Evolutionary conservation across 2,329 filamentous ascomycete genomes (phyloP).

Genomic region (Beauveria rudraprayagi): DNA sequence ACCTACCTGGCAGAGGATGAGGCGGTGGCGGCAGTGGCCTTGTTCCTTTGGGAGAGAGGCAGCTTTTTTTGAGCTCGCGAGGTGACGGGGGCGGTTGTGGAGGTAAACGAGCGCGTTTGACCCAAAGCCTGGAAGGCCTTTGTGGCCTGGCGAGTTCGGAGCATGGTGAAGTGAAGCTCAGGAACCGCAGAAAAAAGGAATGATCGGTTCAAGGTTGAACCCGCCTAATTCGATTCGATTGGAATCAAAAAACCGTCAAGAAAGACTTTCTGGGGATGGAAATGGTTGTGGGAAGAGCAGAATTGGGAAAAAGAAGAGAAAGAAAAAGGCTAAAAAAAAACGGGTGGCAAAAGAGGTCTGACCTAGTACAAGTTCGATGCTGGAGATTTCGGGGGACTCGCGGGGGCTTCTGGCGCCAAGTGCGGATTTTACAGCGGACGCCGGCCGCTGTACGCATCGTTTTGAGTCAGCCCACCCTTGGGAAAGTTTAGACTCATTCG

Average conservation of each 20-base stretch:
- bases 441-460: not conserved
- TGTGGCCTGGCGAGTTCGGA: conserved; percentile 39
- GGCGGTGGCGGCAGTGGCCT: conserved; percentile 39
- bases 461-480: not conserved
- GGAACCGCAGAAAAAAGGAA: not conserved
- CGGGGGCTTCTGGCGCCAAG: not conserved
- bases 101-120: conserved; percentile 33
- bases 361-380: not conserved
- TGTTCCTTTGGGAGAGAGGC: conserved; percentile 35
- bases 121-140: conserved; percentile 38
- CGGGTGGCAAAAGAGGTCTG: not conserved
- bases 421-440: not conserved
- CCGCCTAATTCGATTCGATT: not conserved
- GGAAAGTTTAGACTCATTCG: not conserved
- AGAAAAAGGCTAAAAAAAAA: conserved; percentile 10
- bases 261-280: not conserved
- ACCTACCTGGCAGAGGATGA: conserved; percentile 42
- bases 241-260: not conserved
- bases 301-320: not conserved
- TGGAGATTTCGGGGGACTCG: not conserved
- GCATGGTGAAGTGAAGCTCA: conserved; percentile 30
- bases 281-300: conserved; percentile 12
- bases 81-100: conserved; percentile 29
- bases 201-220: not conserved
- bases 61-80: conserved; percentile 32